Conservation (phyloP, 2,329 filamentous ascomycete genomes). For the Zopfia rhizophila region DNA sequence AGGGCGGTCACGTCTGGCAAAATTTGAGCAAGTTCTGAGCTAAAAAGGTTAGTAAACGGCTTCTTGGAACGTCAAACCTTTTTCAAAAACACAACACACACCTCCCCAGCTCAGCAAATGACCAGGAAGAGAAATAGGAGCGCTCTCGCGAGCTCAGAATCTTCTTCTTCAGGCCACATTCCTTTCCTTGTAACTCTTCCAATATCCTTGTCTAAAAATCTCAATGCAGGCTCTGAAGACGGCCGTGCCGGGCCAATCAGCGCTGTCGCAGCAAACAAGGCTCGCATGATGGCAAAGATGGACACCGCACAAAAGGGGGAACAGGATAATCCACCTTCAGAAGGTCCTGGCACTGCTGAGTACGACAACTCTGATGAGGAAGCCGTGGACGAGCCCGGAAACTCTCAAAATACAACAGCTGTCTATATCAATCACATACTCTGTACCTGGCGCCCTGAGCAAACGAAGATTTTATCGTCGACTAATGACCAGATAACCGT, state of each 20-base stretch:
- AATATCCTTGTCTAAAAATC: neutral
- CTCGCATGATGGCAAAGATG: conserved; percentile 18
- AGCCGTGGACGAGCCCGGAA: conserved; percentile 21
- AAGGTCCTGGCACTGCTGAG: conserved; percentile 1
- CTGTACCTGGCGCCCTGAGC: conserved; percentile 42
- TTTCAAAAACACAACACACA: neutral
- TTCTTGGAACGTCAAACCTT: conserved; percentile 3
- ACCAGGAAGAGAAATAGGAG: conserved; percentile 44
- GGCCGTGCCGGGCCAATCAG: conserved; percentile 37
- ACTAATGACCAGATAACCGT: conserved; percentile 38
- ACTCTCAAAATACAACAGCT: neutral
- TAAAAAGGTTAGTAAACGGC: conserved; percentile 10
- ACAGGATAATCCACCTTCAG: conserved; percentile 22
- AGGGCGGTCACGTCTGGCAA: conserved; percentile 21
- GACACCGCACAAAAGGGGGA: conserved; percentile 12
- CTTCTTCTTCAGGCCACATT: conserved; percentile 6
- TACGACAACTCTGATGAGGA: conserved; percentile 9
- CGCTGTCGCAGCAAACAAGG: conserved; percentile 47
- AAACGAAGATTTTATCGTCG: conserved; percentile 34
- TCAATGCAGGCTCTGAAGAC: conserved; percentile 19
- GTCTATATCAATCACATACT: conserved; percentile 36
- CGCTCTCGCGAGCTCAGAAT: conserved; percentile 9
- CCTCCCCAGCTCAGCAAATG: conserved; percentile 28
- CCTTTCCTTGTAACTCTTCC: neutral
- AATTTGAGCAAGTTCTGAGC: conserved; percentile 2